A percentile compares a stretch with the other conserved stretches of the same genome.
Evolutionary conservation across 768 basidiomycete species (phyloP).

Genomic region (Suillus occidentalis): DNA sequence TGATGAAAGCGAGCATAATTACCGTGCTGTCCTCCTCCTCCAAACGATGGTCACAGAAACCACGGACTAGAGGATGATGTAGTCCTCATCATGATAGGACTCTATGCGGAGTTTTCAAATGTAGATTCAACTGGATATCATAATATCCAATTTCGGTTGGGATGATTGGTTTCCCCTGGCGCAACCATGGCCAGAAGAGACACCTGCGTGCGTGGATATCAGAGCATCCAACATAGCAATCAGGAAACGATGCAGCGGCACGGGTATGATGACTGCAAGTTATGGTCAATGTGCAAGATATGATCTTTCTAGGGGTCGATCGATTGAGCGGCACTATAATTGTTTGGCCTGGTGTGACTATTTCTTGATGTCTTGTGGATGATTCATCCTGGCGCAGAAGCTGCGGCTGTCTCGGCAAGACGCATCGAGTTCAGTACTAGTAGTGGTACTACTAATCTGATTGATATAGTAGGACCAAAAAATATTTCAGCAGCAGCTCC

Average conservation of each 20-base stretch:
- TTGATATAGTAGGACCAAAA: not conserved
- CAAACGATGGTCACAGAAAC: not conserved
- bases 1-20: not conserved
- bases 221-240: not conserved
- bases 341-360: not conserved
- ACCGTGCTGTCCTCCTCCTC: not conserved
- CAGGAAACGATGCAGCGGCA: not conserved
- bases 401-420: not conserved
- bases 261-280: no score
- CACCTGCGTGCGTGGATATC: not conserved
- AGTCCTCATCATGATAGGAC: not conserved
- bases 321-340: not conserved
- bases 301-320: not conserved
- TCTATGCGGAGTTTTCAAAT: not conserved
- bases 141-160: not conserved
- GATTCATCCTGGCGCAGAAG: not conserved
- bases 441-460: not conserved
- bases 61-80: not conserved
- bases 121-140: not conserved
- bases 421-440: not conserved
- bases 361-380: not conserved
- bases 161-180: not conserved
- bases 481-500: not conserved
- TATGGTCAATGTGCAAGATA: not conserved
- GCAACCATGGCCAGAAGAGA: not conserved